Conservation (phyloP, 768 basidiomycete genomes). For the Clitopilus hobsonii region DNA sequence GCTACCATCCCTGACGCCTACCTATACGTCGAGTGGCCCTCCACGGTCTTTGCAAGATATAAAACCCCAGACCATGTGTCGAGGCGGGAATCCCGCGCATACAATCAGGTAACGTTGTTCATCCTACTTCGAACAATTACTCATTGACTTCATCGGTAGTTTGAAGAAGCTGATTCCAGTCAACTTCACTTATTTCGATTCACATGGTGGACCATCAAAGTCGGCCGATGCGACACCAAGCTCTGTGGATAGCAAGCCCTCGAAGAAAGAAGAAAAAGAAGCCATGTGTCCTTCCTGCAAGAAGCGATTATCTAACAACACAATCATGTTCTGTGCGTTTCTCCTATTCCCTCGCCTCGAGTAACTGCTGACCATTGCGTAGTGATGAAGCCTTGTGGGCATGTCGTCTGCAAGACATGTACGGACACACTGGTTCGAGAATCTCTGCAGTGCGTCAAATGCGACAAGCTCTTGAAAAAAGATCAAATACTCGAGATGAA, state of each 20-base stretch:
- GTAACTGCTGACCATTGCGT: background rate
- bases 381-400: slow-evolving; percentile 86
- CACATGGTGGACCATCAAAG: slow-evolving; percentile 28
- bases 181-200: slow-evolving; percentile 60
- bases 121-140: slow-evolving; percentile 2
- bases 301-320: slow-evolving; percentile 75
- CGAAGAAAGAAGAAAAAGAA: slow-evolving; percentile 49
- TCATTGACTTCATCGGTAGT: slow-evolving; percentile 31
- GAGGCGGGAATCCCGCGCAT: slow-evolving; percentile 77
- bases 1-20: slow-evolving; percentile 92
- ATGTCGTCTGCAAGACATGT: slow-evolving; percentile 91
- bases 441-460: slow-evolving; percentile 80
- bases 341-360: background rate
- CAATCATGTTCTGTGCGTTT: slow-evolving; percentile 60
- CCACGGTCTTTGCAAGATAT: slow-evolving; percentile 71
- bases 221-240: slow-evolving; percentile 34
- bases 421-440: slow-evolving; percentile 81
- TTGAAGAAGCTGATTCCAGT: slow-evolving; percentile 81
- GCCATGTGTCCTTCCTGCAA: slow-evolving; percentile 89
- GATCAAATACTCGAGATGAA: slow-evolving; percentile 79
- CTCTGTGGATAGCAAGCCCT: slow-evolving; percentile 26
- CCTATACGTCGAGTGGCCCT: slow-evolving; percentile 55
- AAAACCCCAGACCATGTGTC: slow-evolving; percentile 86
- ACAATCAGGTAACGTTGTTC: slow-evolving; percentile 44
- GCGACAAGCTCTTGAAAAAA: slow-evolving; percentile 61